Evolutionary conservation across 352 stramenopile species (phyloP).

Genomic region (Pythium vanterpoolii): DNA sequence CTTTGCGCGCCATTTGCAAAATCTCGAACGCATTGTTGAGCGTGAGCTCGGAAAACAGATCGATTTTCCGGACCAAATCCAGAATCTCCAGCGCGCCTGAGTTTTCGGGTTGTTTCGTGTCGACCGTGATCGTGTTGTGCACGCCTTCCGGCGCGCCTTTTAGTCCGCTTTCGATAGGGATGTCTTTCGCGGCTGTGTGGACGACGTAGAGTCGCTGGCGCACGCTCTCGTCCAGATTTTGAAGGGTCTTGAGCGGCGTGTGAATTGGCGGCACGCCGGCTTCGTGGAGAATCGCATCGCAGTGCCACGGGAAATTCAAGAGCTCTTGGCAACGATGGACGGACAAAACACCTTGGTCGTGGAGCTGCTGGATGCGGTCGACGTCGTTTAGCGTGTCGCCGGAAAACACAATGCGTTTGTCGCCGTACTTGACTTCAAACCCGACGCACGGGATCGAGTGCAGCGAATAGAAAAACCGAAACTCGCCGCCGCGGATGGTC

Average conservation of each 20-base stretch:
- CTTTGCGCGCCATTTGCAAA: constrained; percentile 70
- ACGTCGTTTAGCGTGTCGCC: constrained; percentile 95
- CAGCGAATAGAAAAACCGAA: constrained; percentile 96
- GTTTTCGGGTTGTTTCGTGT: constrained; percentile 75
- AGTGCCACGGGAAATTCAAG: constrained; percentile 92
- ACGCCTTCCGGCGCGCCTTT: constrained; percentile 87
- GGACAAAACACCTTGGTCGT: constrained; percentile 86
- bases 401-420: constrained; percentile 95
- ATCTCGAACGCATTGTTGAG: constrained; percentile 87
- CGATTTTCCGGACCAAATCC: constrained; percentile 83
- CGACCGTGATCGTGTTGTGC: constrained; percentile 84
- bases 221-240: constrained; percentile 85
- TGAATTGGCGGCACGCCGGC: constrained; percentile 94
- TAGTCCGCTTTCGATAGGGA: constrained; percentile 72
- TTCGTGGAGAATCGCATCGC: constrained; percentile 94
- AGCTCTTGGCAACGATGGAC: constrained; percentile 84
- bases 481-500: constrained; percentile 92
- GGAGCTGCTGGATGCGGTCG: constrained; percentile 78
- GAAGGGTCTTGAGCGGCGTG: constrained; percentile 92
- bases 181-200: constrained; percentile 88
- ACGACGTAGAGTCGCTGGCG: constrained; percentile 94
- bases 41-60: constrained; percentile 76
- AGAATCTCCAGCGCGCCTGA: constrained; percentile 76
- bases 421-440: constrained; percentile 92
- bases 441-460: constrained; percentile 96